A percentile compares a stretch with the other conserved stretches of the same genome.
Evolutionary conservation across 2,329 filamentous ascomycete species (phyloP).

Genomic region (Botrytis tulipae): DNA sequence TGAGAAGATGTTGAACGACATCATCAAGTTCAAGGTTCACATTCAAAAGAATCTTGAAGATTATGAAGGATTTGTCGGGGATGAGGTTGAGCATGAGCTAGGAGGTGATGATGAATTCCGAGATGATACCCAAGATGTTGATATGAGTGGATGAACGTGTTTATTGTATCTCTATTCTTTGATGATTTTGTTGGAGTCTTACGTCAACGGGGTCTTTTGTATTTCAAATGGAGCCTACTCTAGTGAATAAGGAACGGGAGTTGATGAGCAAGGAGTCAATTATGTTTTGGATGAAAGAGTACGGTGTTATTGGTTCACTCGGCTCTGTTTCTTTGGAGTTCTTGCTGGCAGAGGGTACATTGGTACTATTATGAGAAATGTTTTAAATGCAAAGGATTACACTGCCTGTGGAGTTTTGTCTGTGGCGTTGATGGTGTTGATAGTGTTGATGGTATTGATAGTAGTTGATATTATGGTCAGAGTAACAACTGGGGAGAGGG

Average conservation of each 20-base stretch:
- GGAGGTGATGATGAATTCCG: constrained; percentile 56
- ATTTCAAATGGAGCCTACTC: not conserved
- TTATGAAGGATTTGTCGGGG: constrained; percentile 89
- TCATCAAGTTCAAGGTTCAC: constrained; percentile 98
- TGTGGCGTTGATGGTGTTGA: not conserved
- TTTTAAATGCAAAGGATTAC: not conserved
- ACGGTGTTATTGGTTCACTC: no score
- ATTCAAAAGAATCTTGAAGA: constrained; percentile 89
- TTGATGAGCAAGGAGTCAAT: constrained; percentile 11
- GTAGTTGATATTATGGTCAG: not conserved
- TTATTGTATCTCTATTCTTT: not conserved
- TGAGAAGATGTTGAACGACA: constrained; percentile 92
- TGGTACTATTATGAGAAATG: constrained; percentile 3
- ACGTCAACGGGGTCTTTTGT: not conserved
- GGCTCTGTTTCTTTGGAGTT: not conserved
- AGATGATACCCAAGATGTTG: constrained; percentile 54
- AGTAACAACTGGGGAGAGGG: not conserved
- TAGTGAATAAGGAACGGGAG: not conserved
- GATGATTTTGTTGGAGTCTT: constrained; percentile 6
- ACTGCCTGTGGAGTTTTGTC: not conserved
- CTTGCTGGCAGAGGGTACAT: not conserved
- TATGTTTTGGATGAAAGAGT: constrained; percentile 2
- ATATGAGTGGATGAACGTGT: constrained; percentile 39
- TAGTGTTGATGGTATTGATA: not conserved
- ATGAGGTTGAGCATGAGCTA: constrained; percentile 85